A percentile compares a stretch with the other conserved stretches of the same genome.
Evolutionary conservation across 2,329 filamentous ascomycete genomes (phyloP).

Genomic region (Aspergillus sp.): DNA sequence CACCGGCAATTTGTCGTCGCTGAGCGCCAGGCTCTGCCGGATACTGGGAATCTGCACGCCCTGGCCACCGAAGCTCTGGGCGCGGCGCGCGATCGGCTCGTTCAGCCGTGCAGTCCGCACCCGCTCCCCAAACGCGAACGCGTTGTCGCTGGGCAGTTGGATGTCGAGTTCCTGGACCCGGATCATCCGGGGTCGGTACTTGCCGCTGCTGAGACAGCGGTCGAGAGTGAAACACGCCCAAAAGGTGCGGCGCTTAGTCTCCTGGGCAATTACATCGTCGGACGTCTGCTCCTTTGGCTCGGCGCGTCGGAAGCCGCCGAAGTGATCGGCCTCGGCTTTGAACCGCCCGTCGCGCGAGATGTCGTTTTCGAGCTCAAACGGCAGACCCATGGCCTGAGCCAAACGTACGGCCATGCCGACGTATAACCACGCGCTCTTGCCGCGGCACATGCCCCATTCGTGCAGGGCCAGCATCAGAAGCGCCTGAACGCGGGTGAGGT

Average conservation of each 20-base stretch:
- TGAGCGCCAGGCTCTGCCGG: conserved; percentile 30
- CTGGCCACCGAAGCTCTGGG: conserved; percentile 33
- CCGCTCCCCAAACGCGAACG: conserved; percentile 47
- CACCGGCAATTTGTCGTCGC: conserved; percentile 29
- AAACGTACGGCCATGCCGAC: conserved; percentile 39
- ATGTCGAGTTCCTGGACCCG: conserved; percentile 42
- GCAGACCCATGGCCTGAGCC: conserved; percentile 37
- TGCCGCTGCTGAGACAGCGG: conserved; percentile 46
- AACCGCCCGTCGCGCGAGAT: conserved; percentile 34
- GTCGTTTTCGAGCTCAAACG: conserved; percentile 40
- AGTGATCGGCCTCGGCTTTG: conserved; percentile 28
- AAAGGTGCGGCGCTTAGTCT: conserved; percentile 47
- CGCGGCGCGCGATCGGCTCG: conserved; percentile 32
- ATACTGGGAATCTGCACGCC: conserved; percentile 35
- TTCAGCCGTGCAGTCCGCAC: conserved; percentile 43
- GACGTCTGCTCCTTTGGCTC: conserved; percentile 29
- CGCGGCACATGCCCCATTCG: conserved; percentile 49
- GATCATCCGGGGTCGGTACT: conserved; percentile 46
- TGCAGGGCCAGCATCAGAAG: conserved; percentile 48
- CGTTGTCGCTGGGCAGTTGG: conserved; percentile 47
- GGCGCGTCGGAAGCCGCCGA: conserved; percentile 24
- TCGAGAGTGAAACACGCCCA: conserved; percentile 52
- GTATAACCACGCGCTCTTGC: conserved; percentile 44
- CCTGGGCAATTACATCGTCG: conserved; percentile 45
- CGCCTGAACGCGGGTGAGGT: conserved; percentile 45